These are phyloP conservation scores for Dictyostelium capitatum DNA, from an alignment of 78 protist genomes.

Conservation along the genomic window DNA sequence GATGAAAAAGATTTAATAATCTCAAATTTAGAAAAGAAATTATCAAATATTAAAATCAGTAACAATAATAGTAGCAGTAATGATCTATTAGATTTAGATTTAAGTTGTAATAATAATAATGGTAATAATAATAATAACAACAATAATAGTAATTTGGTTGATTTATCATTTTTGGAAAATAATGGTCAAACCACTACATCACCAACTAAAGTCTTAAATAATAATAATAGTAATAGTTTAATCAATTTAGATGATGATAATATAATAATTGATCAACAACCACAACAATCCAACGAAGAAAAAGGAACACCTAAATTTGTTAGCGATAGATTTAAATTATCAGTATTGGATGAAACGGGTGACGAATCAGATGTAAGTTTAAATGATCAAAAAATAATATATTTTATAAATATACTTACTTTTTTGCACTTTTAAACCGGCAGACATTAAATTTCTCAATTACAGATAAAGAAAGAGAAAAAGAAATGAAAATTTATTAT, in stretches of 20 bases:
- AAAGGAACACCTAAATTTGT: background rate
- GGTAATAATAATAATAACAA: background rate
- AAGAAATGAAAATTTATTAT: constrained; percentile 66
- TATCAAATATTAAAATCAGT: background rate
- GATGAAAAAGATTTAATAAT: constrained; percentile 30
- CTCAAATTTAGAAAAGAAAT: constrained; percentile 40
- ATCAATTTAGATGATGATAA: constrained; percentile 8
- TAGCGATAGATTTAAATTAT: constrained; percentile 61
- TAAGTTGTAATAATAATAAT: background rate
- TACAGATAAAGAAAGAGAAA: constrained; percentile 79
- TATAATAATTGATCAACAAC: background rate
- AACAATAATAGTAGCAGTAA: background rate
- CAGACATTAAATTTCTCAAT: constrained; percentile 58
- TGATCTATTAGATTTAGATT: background rate
- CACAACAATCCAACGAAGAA: background rate
- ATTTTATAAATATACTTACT: background rate
- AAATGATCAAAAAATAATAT: background rate
- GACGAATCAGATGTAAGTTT: constrained; percentile 54
- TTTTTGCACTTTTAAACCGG: no score
- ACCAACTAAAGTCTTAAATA: background rate
- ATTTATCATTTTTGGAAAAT: constrained; percentile 12
- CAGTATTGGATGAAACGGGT: constrained; percentile 70
- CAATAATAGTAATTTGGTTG: constrained; percentile 7
- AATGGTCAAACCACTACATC: background rate
- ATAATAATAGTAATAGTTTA: constrained; percentile 20